A percentile compares a stretch with the other conserved stretches of the same genome.
Evolutionary conservation across 805 yeast genomes (phyloP).

Genomic region (Pichia nakasei): DNA sequence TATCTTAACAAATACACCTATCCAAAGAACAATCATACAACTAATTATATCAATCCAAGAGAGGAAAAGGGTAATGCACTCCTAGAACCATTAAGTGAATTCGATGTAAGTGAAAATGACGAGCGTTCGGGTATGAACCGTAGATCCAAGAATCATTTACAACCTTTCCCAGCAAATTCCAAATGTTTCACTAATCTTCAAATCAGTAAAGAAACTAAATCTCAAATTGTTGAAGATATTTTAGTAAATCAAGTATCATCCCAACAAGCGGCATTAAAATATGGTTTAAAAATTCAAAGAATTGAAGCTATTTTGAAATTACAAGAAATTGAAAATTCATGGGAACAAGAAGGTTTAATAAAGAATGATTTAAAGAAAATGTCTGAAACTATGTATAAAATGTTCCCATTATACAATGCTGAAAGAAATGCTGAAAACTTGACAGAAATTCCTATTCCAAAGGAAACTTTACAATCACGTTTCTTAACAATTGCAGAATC

Average conservation of each 20-base stretch:
- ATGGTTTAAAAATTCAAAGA: conserved; percentile 76
- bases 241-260: conserved; percentile 42
- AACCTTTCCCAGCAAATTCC: conserved; percentile 77
- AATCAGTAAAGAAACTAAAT: conserved; percentile 51
- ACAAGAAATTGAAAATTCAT: conserved; percentile 52
- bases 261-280: conserved; percentile 69
- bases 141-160: conserved; percentile 28
- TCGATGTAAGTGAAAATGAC: conserved; percentile 10
- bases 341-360: conserved; percentile 46
- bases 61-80: conserved; percentile 33
- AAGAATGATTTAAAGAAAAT: conserved; percentile 49
- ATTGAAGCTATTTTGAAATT: conserved; percentile 80
- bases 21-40: conserved; percentile 58
- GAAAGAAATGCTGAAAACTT: conserved; percentile 55
- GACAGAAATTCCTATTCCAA: conserved; percentile 91
- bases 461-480: conserved; percentile 69
- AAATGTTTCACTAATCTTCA: conserved; percentile 59
- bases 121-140: conserved; percentile 13
- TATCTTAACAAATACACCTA: conserved; percentile 63
- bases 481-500: conserved; percentile 88
- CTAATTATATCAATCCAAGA: conserved; percentile 63
- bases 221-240: conserved; percentile 46
- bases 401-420: conserved; percentile 69
- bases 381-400: conserved; percentile 55
- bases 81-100: conserved; percentile 13